phyloP scores from a whole-genome alignment of 129 eudicot species.

The Saussurea involucrata region DNA sequence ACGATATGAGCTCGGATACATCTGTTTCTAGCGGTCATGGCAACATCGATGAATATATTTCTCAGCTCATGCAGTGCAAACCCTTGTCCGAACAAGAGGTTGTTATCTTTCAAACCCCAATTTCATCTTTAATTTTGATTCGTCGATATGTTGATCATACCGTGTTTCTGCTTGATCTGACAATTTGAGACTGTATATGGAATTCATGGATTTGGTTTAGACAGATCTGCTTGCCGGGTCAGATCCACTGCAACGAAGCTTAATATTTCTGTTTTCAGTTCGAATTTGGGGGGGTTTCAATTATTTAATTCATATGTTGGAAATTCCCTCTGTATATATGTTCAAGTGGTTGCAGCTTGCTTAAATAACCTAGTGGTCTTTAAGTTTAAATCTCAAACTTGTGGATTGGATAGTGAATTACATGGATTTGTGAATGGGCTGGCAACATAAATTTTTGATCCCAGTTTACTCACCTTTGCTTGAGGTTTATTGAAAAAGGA shows the following conservation, averaged over 20 bases:
- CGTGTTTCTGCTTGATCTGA: background rate
- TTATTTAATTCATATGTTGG: background rate
- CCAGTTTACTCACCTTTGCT: background rate
- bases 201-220: background rate
- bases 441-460: background rate
- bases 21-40: constrained; percentile 44
- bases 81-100: constrained; percentile 79
- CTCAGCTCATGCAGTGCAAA: constrained; percentile 82
- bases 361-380: background rate
- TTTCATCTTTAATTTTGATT: constrained; percentile 6
- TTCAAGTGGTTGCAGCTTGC: background rate
- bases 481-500: background rate
- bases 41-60: constrained; percentile 59
- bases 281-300: background rate
- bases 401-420: background rate
- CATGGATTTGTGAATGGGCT: background rate
- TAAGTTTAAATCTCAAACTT: background rate
- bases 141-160: background rate
- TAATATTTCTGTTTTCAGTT: background rate
- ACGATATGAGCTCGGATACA: constrained; percentile 49
- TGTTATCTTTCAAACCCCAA: background rate
- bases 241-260: background rate
- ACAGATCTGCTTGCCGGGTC: constrained; percentile 2
- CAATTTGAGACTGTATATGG: background rate
- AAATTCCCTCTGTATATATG: background rate